Conservation (phyloP, 306 rosid species). For the Castanea sativa region DNA sequence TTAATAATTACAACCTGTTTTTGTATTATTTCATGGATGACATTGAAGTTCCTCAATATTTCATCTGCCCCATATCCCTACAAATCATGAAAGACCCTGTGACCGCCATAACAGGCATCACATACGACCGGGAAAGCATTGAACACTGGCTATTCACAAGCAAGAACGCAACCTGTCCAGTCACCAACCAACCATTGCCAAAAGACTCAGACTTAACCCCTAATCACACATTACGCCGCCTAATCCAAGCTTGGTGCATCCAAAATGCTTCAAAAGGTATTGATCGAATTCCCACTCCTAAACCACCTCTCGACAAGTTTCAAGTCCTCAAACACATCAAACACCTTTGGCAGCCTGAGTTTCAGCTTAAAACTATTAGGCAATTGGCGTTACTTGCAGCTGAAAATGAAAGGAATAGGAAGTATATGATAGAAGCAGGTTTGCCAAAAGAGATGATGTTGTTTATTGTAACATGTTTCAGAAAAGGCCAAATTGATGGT, state of each 20-base stretch:
- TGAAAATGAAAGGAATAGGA: conserved; percentile 40
- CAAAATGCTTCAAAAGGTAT: conserved; percentile 40
- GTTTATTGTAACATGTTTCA: conserved; percentile 32
- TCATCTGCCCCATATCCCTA: conserved; percentile 69
- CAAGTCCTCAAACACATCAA: conserved; percentile 50
- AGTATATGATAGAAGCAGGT: conserved; percentile 41
- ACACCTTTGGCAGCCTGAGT: conserved; percentile 14
- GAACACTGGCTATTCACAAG: conserved; percentile 60
- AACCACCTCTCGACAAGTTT: conserved; percentile 40
- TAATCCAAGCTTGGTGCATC: conserved; percentile 78
- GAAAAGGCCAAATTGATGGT: conserved; percentile 28
- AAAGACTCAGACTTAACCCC: conserved; percentile 55
- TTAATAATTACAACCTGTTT: background rate
- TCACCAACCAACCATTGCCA: conserved; percentile 51
- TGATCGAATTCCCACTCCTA: conserved; percentile 60
- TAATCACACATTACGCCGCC: conserved; percentile 64
- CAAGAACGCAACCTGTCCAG: conserved; percentile 56
- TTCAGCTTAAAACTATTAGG: conserved; percentile 30
- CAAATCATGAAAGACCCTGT: conserved; percentile 83
- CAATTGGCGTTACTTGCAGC: conserved; percentile 45
- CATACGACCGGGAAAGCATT: conserved; percentile 70
- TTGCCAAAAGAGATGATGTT: conserved; percentile 45
- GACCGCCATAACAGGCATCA: conserved; percentile 67
- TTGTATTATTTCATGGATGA: conserved; percentile 46
- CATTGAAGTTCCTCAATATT: conserved; percentile 65